These are phyloP conservation scores for Trypanosoma scelopori DNA, from an alignment of 208 protist species.

Conservation along the genomic window DNA sequence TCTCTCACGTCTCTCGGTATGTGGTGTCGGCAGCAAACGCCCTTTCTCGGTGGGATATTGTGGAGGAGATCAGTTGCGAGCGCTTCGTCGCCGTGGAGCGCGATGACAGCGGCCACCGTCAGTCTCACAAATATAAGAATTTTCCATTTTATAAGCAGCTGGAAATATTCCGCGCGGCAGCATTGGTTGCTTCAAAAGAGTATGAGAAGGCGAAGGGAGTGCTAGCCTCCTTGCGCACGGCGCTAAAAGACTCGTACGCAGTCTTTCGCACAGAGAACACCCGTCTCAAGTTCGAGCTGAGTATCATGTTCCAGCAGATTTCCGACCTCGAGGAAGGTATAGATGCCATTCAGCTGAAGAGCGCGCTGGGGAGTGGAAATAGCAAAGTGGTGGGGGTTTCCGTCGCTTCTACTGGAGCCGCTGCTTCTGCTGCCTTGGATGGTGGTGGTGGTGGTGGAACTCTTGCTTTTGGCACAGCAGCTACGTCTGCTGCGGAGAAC, in stretches of 20 bases:
- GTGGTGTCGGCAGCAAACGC: conserved; percentile 64
- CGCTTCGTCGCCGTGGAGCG: neutral
- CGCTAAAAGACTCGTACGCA: conserved; percentile 60
- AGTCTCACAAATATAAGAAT: conserved; percentile 18
- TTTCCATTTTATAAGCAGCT: conserved; percentile 46
- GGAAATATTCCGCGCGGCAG: conserved; percentile 61
- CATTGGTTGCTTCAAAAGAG: conserved; percentile 44
- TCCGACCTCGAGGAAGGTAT: conserved; percentile 87
- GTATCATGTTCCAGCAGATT: conserved; percentile 79
- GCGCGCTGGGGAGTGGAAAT: neutral
- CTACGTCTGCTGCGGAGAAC: neutral
- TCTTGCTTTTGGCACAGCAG: neutral
- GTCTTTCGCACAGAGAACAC: conserved; percentile 75
- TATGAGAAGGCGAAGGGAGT: conserved; percentile 64
- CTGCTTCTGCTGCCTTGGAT: neutral
- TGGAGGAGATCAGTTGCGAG: conserved; percentile 38
- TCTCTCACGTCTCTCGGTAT: conserved; percentile 46
- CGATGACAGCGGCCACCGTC: neutral
- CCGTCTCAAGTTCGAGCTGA: conserved; percentile 71
- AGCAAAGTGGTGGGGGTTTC: conserved; percentile 1
- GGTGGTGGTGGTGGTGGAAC: neutral
- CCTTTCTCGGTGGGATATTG: conserved; percentile 76
- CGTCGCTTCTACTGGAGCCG: neutral
- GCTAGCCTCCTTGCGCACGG: conserved; percentile 45
- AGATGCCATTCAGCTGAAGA: conserved; percentile 57